A percentile compares a stretch with the other conserved stretches of the same genome.
These are phyloP conservation scores for Pseudogymnoascus sp. DNA, from an alignment of 2,329 filamentous ascomycete species.

Conservation along the genomic window DNA sequence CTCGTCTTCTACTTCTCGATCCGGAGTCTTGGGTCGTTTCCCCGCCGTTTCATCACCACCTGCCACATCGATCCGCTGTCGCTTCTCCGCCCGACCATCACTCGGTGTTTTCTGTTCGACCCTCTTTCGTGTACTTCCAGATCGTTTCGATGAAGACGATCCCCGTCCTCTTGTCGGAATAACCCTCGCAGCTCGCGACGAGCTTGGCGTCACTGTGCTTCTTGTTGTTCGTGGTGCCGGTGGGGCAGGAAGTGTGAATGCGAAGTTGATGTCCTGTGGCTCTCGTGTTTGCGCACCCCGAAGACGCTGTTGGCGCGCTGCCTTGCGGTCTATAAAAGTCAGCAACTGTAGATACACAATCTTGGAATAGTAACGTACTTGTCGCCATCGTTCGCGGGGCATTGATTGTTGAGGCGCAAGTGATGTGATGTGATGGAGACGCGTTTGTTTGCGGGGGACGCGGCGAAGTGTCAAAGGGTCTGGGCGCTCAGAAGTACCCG, in stretches of 20 bases:
- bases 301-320: slow-evolving; percentile 58
- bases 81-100: slow-evolving; percentile 13
- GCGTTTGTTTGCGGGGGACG: slow-evolving; percentile 7
- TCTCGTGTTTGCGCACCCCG: slow-evolving; percentile 47
- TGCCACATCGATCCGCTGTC: slow-evolving; percentile 21
- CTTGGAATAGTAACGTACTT: neutral
- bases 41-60: slow-evolving; percentile 12
- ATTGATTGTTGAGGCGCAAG: slow-evolving; percentile 1
- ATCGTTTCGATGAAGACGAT: slow-evolving; percentile 15
- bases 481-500: neutral
- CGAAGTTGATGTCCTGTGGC: slow-evolving; percentile 55
- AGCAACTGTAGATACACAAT: neutral
- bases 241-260: slow-evolving; percentile 40
- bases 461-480: neutral
- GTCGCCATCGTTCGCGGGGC: neutral
- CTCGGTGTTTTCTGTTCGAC: slow-evolving; percentile 5
- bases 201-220: slow-evolving; percentile 6
- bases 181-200: slow-evolving; percentile 17
- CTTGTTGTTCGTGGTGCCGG: slow-evolving; percentile 12
- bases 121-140: neutral
- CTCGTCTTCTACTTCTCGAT: slow-evolving; percentile 21
- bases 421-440: neutral
- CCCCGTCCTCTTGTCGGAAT: slow-evolving; percentile 21
- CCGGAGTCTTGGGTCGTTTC: neutral
- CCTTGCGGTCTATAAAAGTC: slow-evolving; percentile 43